Evolutionary conservation across 1,284 basidiomycete genomes (phyloP), one percentile per base, ranked within the genome.

Genomic region (Peniophora sp.): DNA sequence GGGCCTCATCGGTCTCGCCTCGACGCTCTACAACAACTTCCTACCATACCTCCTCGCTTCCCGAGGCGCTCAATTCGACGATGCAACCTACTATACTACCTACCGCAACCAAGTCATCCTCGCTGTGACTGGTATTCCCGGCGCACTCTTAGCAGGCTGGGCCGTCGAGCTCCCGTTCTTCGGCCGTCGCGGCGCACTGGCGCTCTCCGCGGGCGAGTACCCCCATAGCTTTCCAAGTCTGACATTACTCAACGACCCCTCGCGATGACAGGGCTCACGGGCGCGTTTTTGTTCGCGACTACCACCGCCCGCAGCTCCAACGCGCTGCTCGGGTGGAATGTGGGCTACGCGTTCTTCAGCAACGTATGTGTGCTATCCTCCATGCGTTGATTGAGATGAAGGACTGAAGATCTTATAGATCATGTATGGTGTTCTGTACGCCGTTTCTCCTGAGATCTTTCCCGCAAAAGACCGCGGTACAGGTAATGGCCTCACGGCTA

Each of bases 391-490:
- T 12, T 46, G 15, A 22, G 8, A 24, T 18, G 24, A 18, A 17
- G 20, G 11, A 8, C 44, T 23, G 20, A 23, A 27, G 32, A 41
- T 22, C 27, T 32, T 12, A 23, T 59, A 76, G 68, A 69, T 88
- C 52, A 88, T 89, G 85, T 88, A 88, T 54, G 85, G 84, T 14
- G 83, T 88, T 1, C 65, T 88, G 51, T 89, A 88, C 57, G 83
- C 84, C 10, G 58, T 83, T 44, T 79, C 81, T 0, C 81, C 82
- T 1, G 85, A 90, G 62, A 61, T 88, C 9, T 88, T 90, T 68
- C 84, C 85, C 3, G 81, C 84, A 2, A 85, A 80, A 55, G 80
- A 85, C 55, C 68, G 87, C 50, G 83, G 79, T 3, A 85, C 80
- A 2, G 81, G 79, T 12, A 83, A 81, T 52, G 78, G 76, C 2